Base-by-base conservation (phyloP, 495 filamentous ascomycete species). In the Penicillium ucsense region DNA sequence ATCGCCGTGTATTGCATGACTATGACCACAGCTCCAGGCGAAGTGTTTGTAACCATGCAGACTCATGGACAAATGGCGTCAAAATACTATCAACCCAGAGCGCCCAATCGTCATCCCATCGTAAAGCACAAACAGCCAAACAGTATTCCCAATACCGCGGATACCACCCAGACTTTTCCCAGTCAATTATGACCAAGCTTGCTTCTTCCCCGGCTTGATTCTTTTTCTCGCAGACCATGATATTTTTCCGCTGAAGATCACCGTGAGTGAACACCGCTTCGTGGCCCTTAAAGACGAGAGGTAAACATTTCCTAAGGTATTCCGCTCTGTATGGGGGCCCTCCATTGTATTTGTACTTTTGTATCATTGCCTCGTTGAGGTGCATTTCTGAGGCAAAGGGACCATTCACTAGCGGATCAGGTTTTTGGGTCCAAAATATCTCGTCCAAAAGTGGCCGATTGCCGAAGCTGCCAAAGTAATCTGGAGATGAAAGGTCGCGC, bases 141-240 rank as follows among this genome's bases (percentile, higher is more conserved):
- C 54, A 66, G 52, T 68, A 73, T 52, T 75, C 71, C 69, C 66
- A 74, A 46, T 72, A 73, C 10, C 43, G 28, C 11, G 68, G 67
- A 50, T 57, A 66, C 64, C 68, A 74, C 31, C 64, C 71, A 20
- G 66, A 62, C 31, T 59, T 61, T 47, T 70, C 71, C 70, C 64
- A 71, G 48, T 75, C 64, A 47, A 73, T 56, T 45, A 72, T 61
- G 29, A 65, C 64, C 6, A 20, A 20, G 20, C 20, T 20, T 20
- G 20, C 20, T 20, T 50, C 57, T 59, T 56, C 52, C 27, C 46
- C 49, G 11, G 38, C 40, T 45, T 45, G 51, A 42, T 64, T 48
- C 43, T 11, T 35, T 31, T 42, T 48, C 41, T 48, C 45, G 11
- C 35, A 8, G 8, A 47, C 33, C 10, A 51, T 47, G 34, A 56